Evolutionary conservation across 371 early-diverging fungal genomes (phyloP), one percentile per base, ranked within the genome.

Genomic region (Apophysomyces sp.): DNA sequence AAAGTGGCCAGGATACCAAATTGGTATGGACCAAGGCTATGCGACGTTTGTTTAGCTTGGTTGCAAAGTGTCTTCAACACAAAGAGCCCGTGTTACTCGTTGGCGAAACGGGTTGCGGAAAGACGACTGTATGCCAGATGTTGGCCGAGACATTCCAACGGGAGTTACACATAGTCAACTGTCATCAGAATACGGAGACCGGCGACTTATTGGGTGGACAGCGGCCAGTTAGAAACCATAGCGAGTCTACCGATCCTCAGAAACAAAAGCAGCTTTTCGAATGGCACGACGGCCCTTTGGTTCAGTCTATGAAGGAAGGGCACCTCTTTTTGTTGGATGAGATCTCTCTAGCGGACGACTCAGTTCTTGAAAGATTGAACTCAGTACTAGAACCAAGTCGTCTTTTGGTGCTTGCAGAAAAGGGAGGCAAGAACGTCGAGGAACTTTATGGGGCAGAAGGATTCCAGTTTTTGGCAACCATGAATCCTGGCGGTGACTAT

Each of bases 401-500:
- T 49, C 77, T 89, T 3, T 77, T 99, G 15, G 92, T 95, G 44
- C 78, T 99, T 29, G 94, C 99, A 13, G 99, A 99, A 77, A 96
- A 93, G 62, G 92, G 92, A 53, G 86, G 88, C 18, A 83, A 79
- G 39, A 78, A 86, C 15, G 86, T 91, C 28, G 89, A 93, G 65
- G 89, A 91, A 49, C 79, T 96, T 44, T 74, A 71, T 52, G 96
- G 89, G 3, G 76, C 75, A 26, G 77, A 81, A 4, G 85, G 86
- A 4, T 99, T 99, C 84, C 87, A 90, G 58, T 96, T 99, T 72
- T 76, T 99, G 55, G 99, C 99, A n/a, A 99, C 99, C 2, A 99
- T 99, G 99, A 99, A 99, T 78, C 99, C 99, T 9, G 98, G 99
- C 59, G 98, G 97, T 57, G 99, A 99, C 76, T 98, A 96, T 78